These are phyloP conservation scores for Kentomonas sorsogonicus DNA, from an alignment of 208 protist species.

Conservation along the genomic window DNA sequence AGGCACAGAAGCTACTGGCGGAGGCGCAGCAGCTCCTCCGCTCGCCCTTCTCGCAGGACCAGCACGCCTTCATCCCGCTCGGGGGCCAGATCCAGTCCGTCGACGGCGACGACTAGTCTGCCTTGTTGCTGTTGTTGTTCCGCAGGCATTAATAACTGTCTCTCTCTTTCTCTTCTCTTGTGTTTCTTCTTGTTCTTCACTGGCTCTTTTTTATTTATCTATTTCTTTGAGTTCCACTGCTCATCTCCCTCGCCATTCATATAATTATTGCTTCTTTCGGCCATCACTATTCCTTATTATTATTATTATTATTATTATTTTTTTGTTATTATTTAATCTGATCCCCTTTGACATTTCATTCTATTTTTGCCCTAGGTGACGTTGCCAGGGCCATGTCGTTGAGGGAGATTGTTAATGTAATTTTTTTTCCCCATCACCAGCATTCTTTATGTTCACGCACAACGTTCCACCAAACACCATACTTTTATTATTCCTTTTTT, in stretches of 20 bases:
- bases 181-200: background rate
- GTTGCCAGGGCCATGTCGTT: too few relatives aligned
- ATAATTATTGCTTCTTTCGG: background rate
- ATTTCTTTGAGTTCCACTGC: background rate
- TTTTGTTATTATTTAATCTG: too few relatives aligned
- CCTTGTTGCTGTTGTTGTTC: slow-evolving; percentile 4
- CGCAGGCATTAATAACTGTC: background rate
- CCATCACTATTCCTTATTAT: background rate
- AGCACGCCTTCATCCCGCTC: slow-evolving; percentile 44
- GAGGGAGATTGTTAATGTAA: too few relatives aligned
- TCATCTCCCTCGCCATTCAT: background rate
- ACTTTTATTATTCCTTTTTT: too few relatives aligned
- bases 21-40: slow-evolving; percentile 40
- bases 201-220: background rate
- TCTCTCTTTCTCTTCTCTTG: background rate
- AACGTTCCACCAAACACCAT: too few relatives aligned
- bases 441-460: too few relatives aligned
- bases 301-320: background rate
- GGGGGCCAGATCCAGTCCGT: slow-evolving; percentile 10
- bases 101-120: background rate
- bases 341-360: too few relatives aligned
- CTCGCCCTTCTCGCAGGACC: slow-evolving; percentile 22
- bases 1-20: slow-evolving; percentile 33
- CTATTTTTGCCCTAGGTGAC: too few relatives aligned
- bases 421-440: too few relatives aligned